Percentiles rank a stretch among this genome's conserved stretches.
phyloP scores from a whole-genome alignment of 441 rosid genomes.

The Populus hybrid region DNA sequence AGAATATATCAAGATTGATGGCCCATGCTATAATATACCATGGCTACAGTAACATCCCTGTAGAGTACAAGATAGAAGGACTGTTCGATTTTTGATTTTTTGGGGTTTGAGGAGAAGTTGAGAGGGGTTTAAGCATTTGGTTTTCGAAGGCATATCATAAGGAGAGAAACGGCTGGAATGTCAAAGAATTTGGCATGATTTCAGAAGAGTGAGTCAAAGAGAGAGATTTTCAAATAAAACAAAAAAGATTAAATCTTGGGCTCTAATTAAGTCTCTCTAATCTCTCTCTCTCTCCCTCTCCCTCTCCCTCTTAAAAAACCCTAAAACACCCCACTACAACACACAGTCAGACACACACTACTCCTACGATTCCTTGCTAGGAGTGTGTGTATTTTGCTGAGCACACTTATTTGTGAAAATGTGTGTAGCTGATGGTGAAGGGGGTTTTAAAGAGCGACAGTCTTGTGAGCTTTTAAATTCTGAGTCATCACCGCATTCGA shows the following conservation, averaged over 20 bases:
- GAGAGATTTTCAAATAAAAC: neutral
- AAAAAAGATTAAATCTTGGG: slow-evolving; percentile 16
- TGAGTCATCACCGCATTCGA: slow-evolving; percentile 21
- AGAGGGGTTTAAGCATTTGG: slow-evolving; percentile 1
- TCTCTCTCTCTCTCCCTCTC: neutral
- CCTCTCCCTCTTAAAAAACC: neutral
- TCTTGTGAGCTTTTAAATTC: neutral
- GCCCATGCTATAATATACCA: neutral
- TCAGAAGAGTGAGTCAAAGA: slow-evolving; percentile 42
- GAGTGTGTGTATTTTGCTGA: neutral
- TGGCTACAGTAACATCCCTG: neutral
- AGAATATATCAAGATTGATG: neutral
- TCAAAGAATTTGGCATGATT: slow-evolving; percentile 38
- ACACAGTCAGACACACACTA: neutral
- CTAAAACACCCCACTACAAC: neutral
- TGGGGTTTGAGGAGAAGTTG: neutral
- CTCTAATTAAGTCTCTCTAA: slow-evolving; percentile 21
- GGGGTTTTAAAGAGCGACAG: slow-evolving; percentile 1
- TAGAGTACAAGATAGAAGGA: neutral
- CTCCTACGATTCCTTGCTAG: neutral
- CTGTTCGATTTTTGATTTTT: neutral
- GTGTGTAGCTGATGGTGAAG: neutral
- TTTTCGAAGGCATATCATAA: slow-evolving; percentile 1
- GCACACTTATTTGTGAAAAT: neutral
- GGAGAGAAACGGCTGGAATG: slow-evolving; percentile 25